Percentiles rank a stretch among this genome's conserved stretches.
Evolutionary conservation across 208 protist genomes (phyloP).

Genomic region (Wallacemonas rigidus): DNA sequence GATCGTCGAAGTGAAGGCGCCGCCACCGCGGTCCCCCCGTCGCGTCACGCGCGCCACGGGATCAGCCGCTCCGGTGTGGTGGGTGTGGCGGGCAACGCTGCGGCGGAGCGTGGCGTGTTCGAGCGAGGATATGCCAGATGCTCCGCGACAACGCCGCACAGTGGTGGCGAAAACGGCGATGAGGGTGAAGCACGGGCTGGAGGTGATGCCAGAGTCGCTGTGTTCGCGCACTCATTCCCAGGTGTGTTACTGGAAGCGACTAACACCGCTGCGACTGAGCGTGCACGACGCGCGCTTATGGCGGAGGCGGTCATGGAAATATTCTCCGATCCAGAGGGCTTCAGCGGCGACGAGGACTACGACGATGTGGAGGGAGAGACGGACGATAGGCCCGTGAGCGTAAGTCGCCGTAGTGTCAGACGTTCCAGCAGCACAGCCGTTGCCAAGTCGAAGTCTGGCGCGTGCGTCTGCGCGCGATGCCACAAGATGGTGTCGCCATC

Average conservation of each 20-base stretch:
- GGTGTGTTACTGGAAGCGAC: slow-evolving; percentile 9
- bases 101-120: too few relatives aligned
- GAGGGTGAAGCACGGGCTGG: background rate
- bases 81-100: too few relatives aligned
- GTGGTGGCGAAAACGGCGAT: background rate
- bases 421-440: too few relatives aligned
- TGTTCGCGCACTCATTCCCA: slow-evolving; percentile 15
- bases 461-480: slow-evolving; percentile 8
- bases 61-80: too few relatives aligned
- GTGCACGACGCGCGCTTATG: slow-evolving; percentile 9
- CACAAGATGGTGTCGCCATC: background rate
- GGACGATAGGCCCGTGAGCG: too few relatives aligned
- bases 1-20: background rate
- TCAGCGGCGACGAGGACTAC: background rate
- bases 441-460: background rate
- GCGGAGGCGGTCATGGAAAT: slow-evolving; percentile 3
- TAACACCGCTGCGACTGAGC: slow-evolving; percentile 12
- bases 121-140: too few relatives aligned
- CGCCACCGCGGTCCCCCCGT: background rate
- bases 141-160: background rate
- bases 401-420: too few relatives aligned
- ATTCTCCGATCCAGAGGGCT: background rate
- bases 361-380: too few relatives aligned
- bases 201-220: background rate
- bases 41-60: background rate